Conservation (phyloP, 805 yeast species). For the Pichia pseudocactophila region DNA sequence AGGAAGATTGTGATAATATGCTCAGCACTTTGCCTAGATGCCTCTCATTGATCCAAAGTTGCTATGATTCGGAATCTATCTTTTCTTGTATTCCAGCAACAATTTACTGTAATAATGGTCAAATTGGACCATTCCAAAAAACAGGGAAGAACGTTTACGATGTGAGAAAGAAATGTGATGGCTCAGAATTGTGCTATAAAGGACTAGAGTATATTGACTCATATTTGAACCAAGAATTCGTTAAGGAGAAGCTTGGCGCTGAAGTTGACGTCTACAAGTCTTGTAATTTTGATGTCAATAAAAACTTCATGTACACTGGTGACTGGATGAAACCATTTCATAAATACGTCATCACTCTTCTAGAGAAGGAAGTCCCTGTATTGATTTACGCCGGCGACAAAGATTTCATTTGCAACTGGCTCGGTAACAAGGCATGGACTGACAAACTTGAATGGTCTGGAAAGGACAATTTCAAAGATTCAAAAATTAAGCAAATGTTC, state of each 20-base stretch:
- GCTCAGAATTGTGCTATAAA: slow-evolving; percentile 44
- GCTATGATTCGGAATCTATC: slow-evolving; percentile 52
- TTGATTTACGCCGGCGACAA: slow-evolving; percentile 91
- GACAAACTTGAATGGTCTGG: slow-evolving; percentile 59
- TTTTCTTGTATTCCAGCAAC: slow-evolving; percentile 58
- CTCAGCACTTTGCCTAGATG: slow-evolving; percentile 55
- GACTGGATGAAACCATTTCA: slow-evolving; percentile 64
- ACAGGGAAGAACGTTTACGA: slow-evolving; percentile 60
- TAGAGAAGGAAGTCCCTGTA: slow-evolving; percentile 67
- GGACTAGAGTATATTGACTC: slow-evolving; percentile 40
- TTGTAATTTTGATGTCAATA: slow-evolving; percentile 43
- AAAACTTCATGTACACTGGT: slow-evolving; percentile 46
- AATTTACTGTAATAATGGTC: slow-evolving; percentile 53
- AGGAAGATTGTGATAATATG: slow-evolving; percentile 65
- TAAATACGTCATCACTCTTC: slow-evolving; percentile 44
- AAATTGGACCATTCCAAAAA: slow-evolving; percentile 47
- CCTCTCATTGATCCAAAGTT: slow-evolving; percentile 47
- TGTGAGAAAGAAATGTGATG: slow-evolving; percentile 45
- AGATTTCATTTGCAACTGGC: slow-evolving; percentile 89
- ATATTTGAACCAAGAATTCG: slow-evolving; percentile 45
- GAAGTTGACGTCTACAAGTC: slow-evolving; percentile 39
- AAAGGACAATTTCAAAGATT: slow-evolving; percentile 19
- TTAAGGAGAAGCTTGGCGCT: slow-evolving; percentile 51
- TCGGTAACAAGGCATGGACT: slow-evolving; percentile 83
- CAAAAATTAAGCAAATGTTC: slow-evolving; percentile 19